Conservation (phyloP, 345 rosid genomes). For the Eucalyptus fibrosa region DNA sequence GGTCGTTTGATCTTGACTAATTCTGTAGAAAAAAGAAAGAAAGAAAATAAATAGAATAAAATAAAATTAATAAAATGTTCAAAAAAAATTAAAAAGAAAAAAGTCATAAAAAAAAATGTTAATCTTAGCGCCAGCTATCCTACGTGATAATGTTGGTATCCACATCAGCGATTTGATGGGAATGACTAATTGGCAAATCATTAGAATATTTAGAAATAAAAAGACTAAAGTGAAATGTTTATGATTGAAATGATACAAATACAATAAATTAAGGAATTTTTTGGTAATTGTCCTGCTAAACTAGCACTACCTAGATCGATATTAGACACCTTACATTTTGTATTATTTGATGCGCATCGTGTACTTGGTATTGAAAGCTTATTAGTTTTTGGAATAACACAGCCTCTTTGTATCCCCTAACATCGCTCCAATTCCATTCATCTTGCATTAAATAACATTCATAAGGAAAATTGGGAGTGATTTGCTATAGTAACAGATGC, state of each 20-base stretch:
- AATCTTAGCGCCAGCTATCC: fast-evolving
- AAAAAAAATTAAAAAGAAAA: no score
- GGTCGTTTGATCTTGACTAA: no score
- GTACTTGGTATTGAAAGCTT: neutral
- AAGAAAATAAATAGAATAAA: no score
- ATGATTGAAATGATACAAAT: no score
- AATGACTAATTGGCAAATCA: neutral
- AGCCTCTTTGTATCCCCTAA: neutral
- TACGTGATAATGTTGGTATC: no score
- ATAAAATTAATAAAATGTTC: no score
- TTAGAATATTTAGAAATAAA: no score
- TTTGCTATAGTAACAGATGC: neutral
- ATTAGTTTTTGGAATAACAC: neutral
- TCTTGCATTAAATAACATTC: neutral
- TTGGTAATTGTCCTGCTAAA: neutral
- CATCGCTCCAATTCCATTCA: neutral
- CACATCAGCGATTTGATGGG: fast-evolving
- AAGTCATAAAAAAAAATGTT: no score
- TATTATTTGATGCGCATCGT: neutral
- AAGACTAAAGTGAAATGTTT: fast-evolving
- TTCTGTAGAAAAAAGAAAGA: no score
- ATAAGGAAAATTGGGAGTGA: neutral
- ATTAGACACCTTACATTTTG: neutral
- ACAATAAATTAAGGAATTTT: no score
- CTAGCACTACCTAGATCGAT: neutral